A percentile compares a stretch with the other conserved stretches of the same genome.
phyloP scores from a whole-genome alignment of 345 rosid genomes.

The Camelina laxa region DNA sequence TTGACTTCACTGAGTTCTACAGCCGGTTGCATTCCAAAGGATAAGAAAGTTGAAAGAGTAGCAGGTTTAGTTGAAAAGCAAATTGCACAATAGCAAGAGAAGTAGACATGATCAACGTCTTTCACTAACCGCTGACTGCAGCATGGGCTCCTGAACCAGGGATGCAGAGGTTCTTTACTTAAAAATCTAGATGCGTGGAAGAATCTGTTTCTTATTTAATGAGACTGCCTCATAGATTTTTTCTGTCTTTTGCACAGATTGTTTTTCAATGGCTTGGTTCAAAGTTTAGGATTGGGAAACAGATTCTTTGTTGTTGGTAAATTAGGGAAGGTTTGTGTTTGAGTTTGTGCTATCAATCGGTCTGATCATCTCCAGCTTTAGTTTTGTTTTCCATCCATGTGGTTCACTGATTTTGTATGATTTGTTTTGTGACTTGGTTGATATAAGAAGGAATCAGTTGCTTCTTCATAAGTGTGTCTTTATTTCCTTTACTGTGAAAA shows the following conservation, averaged over 20 bases:
- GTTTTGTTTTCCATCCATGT: slow-evolving; percentile 4
- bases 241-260: slow-evolving; percentile 32
- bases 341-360: slow-evolving; percentile 21
- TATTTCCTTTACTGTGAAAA: background rate
- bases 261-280: slow-evolving; percentile 33
- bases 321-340: slow-evolving; percentile 39
- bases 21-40: slow-evolving; percentile 57
- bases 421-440: slow-evolving; percentile 35
- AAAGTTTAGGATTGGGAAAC: slow-evolving; percentile 32
- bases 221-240: slow-evolving; percentile 25
- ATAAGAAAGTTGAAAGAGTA: slow-evolving; percentile 43
- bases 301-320: slow-evolving; percentile 38
- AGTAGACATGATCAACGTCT: slow-evolving; percentile 32
- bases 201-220: slow-evolving; percentile 25
- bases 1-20: slow-evolving; percentile 94
- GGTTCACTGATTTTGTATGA: slow-evolving; percentile 42
- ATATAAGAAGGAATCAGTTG: slow-evolving; percentile 35
- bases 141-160: slow-evolving; percentile 29
- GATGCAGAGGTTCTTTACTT: slow-evolving; percentile 28
- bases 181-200: slow-evolving; percentile 34
- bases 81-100: slow-evolving; percentile 36
- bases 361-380: slow-evolving; percentile 36
- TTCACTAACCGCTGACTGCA: slow-evolving; percentile 45
- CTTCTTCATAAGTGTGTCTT: slow-evolving; percentile 29
- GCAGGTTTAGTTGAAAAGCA: slow-evolving; percentile 32